These are phyloP conservation scores for Martensiomyces pterosporus DNA, from an alignment of 192 early-diverging fungal species.

Conservation along the genomic window DNA sequence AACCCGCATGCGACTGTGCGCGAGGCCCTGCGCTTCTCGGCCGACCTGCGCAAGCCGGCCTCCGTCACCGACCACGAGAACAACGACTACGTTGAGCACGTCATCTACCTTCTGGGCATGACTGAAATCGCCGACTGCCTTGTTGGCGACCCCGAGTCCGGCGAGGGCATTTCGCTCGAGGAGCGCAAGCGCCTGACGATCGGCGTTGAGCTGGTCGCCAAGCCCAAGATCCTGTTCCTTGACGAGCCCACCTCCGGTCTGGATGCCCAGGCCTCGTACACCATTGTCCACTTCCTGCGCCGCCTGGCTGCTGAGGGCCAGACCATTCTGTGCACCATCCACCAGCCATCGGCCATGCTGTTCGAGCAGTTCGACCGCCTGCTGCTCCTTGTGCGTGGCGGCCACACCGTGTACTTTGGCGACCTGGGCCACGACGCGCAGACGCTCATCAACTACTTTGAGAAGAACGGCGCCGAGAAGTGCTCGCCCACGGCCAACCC, in stretches of 20 bases:
- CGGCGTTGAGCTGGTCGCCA: slow-evolving; percentile 76
- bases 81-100: slow-evolving; percentile 68
- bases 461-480: slow-evolving; percentile 61
- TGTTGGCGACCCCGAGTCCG: slow-evolving; percentile 66
- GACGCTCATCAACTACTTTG: slow-evolving; percentile 69
- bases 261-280: slow-evolving; percentile 72
- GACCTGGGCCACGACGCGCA: slow-evolving; percentile 65
- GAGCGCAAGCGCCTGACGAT: slow-evolving; percentile 87
- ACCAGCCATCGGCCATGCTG: slow-evolving; percentile 79
- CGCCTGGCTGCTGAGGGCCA: slow-evolving; percentile 60
- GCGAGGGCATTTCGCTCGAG: slow-evolving; percentile 78
- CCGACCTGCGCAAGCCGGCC: slow-evolving; percentile 64
- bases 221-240: slow-evolving; percentile 77
- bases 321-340: slow-evolving; percentile 78
- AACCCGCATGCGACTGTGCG: slow-evolving; percentile 68
- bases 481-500: slow-evolving; percentile 69
- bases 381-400: slow-evolving; percentile 74
- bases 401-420: slow-evolving; percentile 77
- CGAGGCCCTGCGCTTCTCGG: slow-evolving; percentile 62
- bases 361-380: slow-evolving; percentile 86
- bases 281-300: slow-evolving; percentile 70
- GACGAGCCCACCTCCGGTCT: slow-evolving; percentile 89
- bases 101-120: slow-evolving; percentile 72
- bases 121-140: slow-evolving; percentile 66
- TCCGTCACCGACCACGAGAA: slow-evolving; percentile 62